Conservation (phyloP, 306 rosid species). For the Nissolia schottii region DNA sequence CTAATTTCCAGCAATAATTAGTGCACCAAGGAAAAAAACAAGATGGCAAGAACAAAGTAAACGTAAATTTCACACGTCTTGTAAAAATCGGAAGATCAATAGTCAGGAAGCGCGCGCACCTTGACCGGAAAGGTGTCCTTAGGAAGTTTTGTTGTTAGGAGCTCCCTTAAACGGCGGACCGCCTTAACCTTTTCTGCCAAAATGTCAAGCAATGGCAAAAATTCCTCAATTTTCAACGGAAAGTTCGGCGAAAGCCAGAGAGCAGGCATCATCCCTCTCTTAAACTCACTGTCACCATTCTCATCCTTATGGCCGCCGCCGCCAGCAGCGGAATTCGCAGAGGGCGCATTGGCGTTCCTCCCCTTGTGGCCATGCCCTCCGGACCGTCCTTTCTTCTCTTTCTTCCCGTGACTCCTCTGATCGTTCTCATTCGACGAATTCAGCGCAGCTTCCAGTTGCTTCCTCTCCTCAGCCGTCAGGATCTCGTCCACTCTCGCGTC, state of each 20-base stretch:
- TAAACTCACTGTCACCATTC: slow-evolving; percentile 49
- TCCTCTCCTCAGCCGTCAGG: slow-evolving; percentile 77
- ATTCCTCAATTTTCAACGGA: slow-evolving; percentile 75
- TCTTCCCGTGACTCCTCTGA: slow-evolving; percentile 32
- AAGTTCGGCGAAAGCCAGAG: slow-evolving; percentile 85
- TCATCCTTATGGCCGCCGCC: slow-evolving; percentile 41
- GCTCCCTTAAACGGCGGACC: slow-evolving; percentile 80
- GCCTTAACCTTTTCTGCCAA: slow-evolving; percentile 90
- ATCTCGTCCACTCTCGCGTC: slow-evolving; percentile 52
- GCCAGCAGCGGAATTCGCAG: slow-evolving; percentile 32
- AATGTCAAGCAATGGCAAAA: slow-evolving; percentile 87
- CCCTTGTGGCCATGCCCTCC: slow-evolving; percentile 59
- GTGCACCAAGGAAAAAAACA: not conserved
- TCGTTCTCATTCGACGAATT: slow-evolving; percentile 54
- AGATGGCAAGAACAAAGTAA: not conserved
- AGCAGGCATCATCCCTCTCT: slow-evolving; percentile 71
- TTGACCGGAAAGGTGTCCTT: slow-evolving; percentile 87
- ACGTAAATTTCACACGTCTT: not conserved
- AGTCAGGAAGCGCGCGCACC: slow-evolving; percentile 41
- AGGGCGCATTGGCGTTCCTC: slow-evolving; percentile 32
- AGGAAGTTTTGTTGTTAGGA: slow-evolving; percentile 89
- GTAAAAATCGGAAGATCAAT: not conserved
- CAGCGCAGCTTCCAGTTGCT: slow-evolving; percentile 64
- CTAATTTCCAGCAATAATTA: not conserved
- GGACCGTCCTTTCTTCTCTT: slow-evolving; percentile 64